A percentile compares a stretch with the other conserved stretches of the same genome.
These are phyloP conservation scores for Truncatella angustata DNA, from an alignment of 2,329 filamentous ascomycete species.

Conservation along the genomic window DNA sequence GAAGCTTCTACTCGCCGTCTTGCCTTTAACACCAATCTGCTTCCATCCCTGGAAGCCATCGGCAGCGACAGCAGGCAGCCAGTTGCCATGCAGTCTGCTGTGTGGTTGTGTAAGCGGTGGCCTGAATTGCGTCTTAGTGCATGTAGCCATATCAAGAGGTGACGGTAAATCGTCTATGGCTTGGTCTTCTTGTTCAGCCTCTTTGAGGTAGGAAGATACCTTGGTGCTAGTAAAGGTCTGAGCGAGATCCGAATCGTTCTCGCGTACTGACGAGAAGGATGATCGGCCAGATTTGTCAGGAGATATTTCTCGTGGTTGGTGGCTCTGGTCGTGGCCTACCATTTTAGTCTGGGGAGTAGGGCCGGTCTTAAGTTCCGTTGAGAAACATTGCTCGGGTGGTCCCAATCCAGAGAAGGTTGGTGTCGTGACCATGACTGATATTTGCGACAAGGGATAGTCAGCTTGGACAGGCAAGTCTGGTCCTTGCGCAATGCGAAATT, in stretches of 20 bases:
- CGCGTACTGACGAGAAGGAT: constrained; percentile 62
- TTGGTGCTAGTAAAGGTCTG: constrained; percentile 65
- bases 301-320: constrained; percentile 20
- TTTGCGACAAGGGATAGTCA: constrained; percentile 5
- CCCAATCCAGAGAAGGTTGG: constrained; percentile 16
- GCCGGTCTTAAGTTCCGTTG: constrained; percentile 18
- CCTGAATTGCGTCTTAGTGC: constrained; percentile 45
- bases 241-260: constrained; percentile 56
- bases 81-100: constrained; percentile 57
- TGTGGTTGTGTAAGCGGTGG: constrained; percentile 54
- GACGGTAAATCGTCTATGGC: constrained; percentile 51
- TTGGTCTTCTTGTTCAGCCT: constrained; percentile 47
- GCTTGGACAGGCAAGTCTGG: neutral
- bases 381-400: constrained; percentile 14
- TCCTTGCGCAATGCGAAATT: constrained; percentile 21
- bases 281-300: constrained; percentile 43
- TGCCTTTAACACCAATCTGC: constrained; percentile 58
- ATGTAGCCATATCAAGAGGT: constrained; percentile 37
- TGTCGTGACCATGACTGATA: constrained; percentile 21
- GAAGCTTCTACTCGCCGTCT: constrained; percentile 59
- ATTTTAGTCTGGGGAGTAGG: constrained; percentile 23
- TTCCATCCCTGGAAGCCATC: constrained; percentile 63
- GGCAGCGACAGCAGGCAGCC: constrained; percentile 47
- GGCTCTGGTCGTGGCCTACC: constrained; percentile 19
- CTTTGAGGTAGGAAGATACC: constrained; percentile 54